Evolutionary conservation across 2,329 filamentous ascomycete genomes (phyloP).

Genomic region (Arthroderma uncinatum): DNA sequence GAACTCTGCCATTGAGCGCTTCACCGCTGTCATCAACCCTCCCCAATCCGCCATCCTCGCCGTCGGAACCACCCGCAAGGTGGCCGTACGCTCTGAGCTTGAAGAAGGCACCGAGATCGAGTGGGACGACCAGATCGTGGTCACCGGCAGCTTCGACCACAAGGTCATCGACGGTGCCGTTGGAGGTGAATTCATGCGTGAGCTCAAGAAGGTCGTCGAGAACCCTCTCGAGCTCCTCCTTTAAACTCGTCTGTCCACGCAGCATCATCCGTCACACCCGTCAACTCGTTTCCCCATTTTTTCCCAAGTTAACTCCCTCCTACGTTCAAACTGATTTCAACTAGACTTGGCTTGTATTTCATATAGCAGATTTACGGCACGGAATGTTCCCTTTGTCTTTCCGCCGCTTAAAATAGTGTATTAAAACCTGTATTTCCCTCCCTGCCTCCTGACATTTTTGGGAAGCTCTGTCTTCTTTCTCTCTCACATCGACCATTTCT

Average conservation of each 20-base stretch:
- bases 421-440: conserved; percentile 6
- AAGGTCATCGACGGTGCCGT: conserved; percentile 96
- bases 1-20: conserved; percentile 91
- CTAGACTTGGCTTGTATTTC: conserved; percentile 12
- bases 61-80: conserved; percentile 90
- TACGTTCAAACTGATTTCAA: not conserved
- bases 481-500: not conserved
- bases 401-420: conserved; percentile 5
- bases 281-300: not conserved
- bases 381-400: not conserved
- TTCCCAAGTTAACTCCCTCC: not conserved
- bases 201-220: conserved; percentile 95
- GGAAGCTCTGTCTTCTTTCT: not conserved
- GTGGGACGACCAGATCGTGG: conserved; percentile 94
- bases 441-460: not conserved
- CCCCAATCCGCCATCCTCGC: conserved; percentile 92
- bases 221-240: conserved; percentile 91
- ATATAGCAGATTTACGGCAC: conserved; percentile 1
- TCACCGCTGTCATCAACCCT: conserved; percentile 98
- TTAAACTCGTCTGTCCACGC: conserved; percentile 50
- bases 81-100: conserved; percentile 72
- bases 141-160: conserved; percentile 96
- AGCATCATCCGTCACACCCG: not conserved
- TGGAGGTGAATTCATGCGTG: conserved; percentile 90
- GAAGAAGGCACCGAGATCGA: conserved; percentile 72